phyloP scores from a whole-genome alignment of 1,139 yeast species.

The Kodamaea arcana region DNA sequence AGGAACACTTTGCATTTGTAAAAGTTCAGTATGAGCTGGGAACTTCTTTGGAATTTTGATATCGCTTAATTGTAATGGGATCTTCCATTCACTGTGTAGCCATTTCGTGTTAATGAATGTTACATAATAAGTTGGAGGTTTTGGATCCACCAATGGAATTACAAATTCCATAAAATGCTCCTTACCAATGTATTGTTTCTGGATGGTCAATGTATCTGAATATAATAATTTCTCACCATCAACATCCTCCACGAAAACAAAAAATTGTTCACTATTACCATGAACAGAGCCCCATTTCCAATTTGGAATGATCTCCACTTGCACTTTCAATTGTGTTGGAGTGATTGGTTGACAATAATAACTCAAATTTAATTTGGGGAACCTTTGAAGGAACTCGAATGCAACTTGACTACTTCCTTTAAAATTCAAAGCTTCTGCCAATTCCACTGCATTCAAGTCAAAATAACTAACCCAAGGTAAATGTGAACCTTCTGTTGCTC shows the following conservation, averaged over 20 bases:
- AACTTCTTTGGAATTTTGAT: constrained; percentile 65
- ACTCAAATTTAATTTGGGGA: constrained; percentile 60
- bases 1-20: constrained; percentile 49
- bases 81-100: constrained; percentile 68
- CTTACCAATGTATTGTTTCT: constrained; percentile 42
- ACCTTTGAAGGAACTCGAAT: constrained; percentile 59
- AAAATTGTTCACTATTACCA: constrained; percentile 61
- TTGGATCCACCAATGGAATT: constrained; percentile 53
- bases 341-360: constrained; percentile 77
- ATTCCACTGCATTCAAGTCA: constrained; percentile 64
- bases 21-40: constrained; percentile 56
- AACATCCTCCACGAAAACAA: constrained; percentile 74
- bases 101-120: constrained; percentile 76
- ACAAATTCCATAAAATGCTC: constrained; percentile 64
- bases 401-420: constrained; percentile 64
- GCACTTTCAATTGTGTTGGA: constrained; percentile 58
- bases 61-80: constrained; percentile 56
- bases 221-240: constrained; percentile 74
- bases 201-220: constrained; percentile 52
- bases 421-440: constrained; percentile 77
- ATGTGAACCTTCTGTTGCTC: constrained; percentile 74
- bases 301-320: constrained; percentile 61
- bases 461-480: constrained; percentile 82
- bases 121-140: constrained; percentile 76
- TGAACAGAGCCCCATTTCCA: constrained; percentile 71